Base-by-base conservation (phyloP, 768 basidiomycete species). In the Neoboletus brunneissimus region DNA sequence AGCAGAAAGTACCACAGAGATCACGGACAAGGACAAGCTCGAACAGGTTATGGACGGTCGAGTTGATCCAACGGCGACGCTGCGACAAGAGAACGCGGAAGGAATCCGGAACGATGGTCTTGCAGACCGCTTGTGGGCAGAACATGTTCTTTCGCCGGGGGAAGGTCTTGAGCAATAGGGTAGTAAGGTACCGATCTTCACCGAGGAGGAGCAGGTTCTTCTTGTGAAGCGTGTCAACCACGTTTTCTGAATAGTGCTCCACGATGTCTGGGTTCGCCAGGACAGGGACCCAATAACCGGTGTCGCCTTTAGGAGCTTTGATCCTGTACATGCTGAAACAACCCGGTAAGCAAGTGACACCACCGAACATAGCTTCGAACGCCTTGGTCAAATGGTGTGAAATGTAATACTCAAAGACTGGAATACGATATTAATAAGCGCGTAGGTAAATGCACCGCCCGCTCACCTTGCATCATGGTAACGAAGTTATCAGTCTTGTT, bases 311-410 rank as follows among this genome's bases (percentile, higher is more conserved):
- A n/a, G 95, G 95, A 16, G 95, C 91, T 76, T 98, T 99, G 85
- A 98, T 94, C 62, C 97, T 87, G 77, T 98, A 98, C 96, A 98
- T 98, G 63, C 88, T 92, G 83, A 99, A 99, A 78, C 97, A 99
- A 61, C 97, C 97, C 23, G 97, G 97, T 62, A 99, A 81, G 83
- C 97, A 99, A 54, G 97, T 98, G 8, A 99, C 97, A 81, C 96
- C 94, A 67, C 97, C 97, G 66, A 98, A 98, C 88, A 96, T 95
- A 4, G 95, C 94, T 76, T 99, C 97, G 79, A 98, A 98, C 4
- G 96, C 96, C 79, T 99, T 99, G 38, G 94, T 96, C 81, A 95
- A 83, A 72, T 98, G 96, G 70, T 99, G 97, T 10, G 97, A 98
- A 75, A 98, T 97, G 79, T 98, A 99, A 74, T 99, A 99, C 75